These are phyloP conservation scores for Lagerstroemia speciosa DNA, from an alignment of 345 rosid species.

Conservation along the genomic window DNA sequence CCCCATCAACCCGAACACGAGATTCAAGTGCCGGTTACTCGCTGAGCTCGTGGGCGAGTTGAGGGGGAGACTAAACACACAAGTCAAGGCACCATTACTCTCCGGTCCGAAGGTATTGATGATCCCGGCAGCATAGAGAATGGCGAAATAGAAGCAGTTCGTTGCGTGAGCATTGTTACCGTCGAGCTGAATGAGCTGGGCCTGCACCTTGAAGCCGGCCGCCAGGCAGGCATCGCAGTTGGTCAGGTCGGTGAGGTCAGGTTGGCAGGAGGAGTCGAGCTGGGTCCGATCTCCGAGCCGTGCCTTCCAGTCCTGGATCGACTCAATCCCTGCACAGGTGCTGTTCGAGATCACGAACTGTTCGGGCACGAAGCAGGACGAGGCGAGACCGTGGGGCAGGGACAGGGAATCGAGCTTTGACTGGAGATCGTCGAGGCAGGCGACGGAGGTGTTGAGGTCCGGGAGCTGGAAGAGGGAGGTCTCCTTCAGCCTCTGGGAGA, in stretches of 20 bases:
- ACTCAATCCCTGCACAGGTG: slow-evolving; percentile 41
- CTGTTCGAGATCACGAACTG: slow-evolving; percentile 37
- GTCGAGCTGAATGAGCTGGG: slow-evolving; percentile 26
- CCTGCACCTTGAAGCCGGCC: slow-evolving; percentile 47
- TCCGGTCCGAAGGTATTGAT: slow-evolving; percentile 66
- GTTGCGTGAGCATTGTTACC: slow-evolving; percentile 37
- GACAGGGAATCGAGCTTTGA: slow-evolving; percentile 39
- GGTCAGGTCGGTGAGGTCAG: slow-evolving; percentile 46
- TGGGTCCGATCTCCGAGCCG: slow-evolving; percentile 36
- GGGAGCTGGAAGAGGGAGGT: slow-evolving; percentile 54
- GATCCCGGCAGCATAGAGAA: slow-evolving; percentile 64
- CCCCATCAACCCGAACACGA: slow-evolving; percentile 42
- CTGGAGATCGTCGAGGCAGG: slow-evolving; percentile 58
- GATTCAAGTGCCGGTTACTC: too few relatives aligned
- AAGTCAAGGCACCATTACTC: slow-evolving; percentile 46
- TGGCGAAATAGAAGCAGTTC: slow-evolving; percentile 45
- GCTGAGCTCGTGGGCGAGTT: background rate
- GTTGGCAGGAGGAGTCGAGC: slow-evolving; percentile 49
- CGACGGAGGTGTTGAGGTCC: slow-evolving; percentile 31
- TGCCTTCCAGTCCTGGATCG: too few relatives aligned
- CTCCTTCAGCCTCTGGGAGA: slow-evolving; percentile 48
- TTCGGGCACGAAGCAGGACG: slow-evolving; percentile 44
- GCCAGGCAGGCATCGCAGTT: slow-evolving; percentile 51
- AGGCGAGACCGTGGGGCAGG: slow-evolving; percentile 31
- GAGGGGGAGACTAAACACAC: slow-evolving; percentile 45